Base-by-base conservation (phyloP, 2,329 filamentous ascomycete species). In the Colletotrichum camelliae region DNA sequence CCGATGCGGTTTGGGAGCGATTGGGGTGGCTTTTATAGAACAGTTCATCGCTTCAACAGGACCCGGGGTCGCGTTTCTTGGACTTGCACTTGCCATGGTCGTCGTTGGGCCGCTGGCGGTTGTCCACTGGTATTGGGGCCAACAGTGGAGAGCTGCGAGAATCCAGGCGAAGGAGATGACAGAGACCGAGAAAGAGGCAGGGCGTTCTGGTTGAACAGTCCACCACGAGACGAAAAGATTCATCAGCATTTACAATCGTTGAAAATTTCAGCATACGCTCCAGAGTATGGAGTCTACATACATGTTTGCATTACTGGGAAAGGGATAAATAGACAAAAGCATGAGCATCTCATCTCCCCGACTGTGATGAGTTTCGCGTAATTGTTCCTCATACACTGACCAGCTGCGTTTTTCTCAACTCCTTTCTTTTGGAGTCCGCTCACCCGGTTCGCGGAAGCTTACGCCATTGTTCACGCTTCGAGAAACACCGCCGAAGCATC, bases 51-150 rank as follows among this genome's bases (percentile, higher is more conserved):
- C 48, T 10, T 16, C 24, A 7, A 60, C 29, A 9, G 73, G 73
- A 12, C 73, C 70, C 1, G 64, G 55, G 4, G 70, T 24, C 12
- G 66, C 73, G 5, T 75, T 73, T 24, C 33, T 73, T 15, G 70
- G 57, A 3, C 33, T 75, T 21, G 62, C 73, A 16, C 70, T 75
- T 24, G 12, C 33, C 16, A 68, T 48, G 9, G 48, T 75, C 21
- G 70, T 39, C 7, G 73, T 73, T 16, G 33, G 73, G 8, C 70
- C 70, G 21, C 10, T 75, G 21, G 73, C 73, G 13, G 70, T 75
- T 3, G 16, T 65, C 3, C 73, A 75, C 18, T 75, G 70, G 70
- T 75, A 68, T 29, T 77, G 71, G 71, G 75, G 71, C 21, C 70
- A 75, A 35, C 33, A 67, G 15, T 70, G 71, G 75, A 66, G 77